Conservation (phyloP, 495 filamentous ascomycete species). For the Glutinoglossum americanum region DNA sequence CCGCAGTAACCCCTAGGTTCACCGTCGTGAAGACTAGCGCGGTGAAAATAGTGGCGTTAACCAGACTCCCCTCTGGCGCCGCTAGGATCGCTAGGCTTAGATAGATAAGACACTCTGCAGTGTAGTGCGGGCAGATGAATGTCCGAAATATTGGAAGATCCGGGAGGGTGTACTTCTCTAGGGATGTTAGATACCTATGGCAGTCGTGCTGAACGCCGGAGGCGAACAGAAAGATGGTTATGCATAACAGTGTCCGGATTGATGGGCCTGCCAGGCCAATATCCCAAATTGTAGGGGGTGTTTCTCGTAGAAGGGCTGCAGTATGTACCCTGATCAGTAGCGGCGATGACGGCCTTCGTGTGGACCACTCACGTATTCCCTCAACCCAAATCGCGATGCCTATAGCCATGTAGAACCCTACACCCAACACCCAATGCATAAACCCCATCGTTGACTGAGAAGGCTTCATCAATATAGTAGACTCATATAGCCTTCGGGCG, state of each 20-base stretch:
- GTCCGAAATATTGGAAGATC: slow-evolving; percentile 42
- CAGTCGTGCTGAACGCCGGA: slow-evolving; percentile 62
- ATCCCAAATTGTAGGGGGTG: slow-evolving; percentile 14
- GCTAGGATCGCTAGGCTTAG: slow-evolving; percentile 51
- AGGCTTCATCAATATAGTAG: slow-evolving; percentile 34
- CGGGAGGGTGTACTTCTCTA: slow-evolving; percentile 74
- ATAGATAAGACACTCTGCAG: slow-evolving; percentile 70
- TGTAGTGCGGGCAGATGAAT: slow-evolving; percentile 79
- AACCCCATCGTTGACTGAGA: slow-evolving; percentile 63
- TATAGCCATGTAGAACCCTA: slow-evolving; percentile 52
- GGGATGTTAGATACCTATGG: slow-evolving; percentile 55
- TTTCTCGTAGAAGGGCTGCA: slow-evolving; percentile 16
- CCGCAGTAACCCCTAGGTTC: slow-evolving; percentile 71
- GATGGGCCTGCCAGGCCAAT: slow-evolving; percentile 24
- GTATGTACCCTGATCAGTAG: not conserved
- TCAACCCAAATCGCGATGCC: slow-evolving; percentile 71
- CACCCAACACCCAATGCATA: slow-evolving; percentile 57
- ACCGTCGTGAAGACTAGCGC: slow-evolving; percentile 49
- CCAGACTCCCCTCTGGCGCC: slow-evolving; percentile 35
- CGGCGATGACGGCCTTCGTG: not conserved
- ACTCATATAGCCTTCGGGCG: slow-evolving; percentile 52
- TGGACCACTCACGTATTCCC: slow-evolving; percentile 37
- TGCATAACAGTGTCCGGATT: slow-evolving; percentile 34
- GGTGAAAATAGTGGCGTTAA: slow-evolving; percentile 55
- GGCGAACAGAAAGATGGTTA: slow-evolving; percentile 48